Base-by-base conservation (phyloP, 371 early-diverging fungal genomes). In the Actinomortierella wolfii region DNA sequence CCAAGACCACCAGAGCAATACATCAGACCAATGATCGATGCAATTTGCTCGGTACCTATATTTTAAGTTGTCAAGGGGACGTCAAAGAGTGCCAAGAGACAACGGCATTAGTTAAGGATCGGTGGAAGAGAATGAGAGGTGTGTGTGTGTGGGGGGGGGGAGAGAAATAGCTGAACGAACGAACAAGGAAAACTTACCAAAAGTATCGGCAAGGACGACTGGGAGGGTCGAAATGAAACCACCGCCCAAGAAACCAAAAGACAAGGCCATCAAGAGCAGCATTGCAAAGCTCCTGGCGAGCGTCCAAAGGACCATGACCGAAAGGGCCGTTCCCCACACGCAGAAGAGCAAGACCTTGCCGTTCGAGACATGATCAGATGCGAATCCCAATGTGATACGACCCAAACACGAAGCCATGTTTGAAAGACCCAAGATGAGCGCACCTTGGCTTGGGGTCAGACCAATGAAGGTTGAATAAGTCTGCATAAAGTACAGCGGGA, bases 401-500 rank as follows among this genome's bases (percentile, higher is more conserved):
- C 73, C 73, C 8, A 58, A 24, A 54, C 65, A 66, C 8, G 73
- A 71, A 43, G 73, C 73, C 2, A 66, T 67, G 40, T 66, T 71
- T 18, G 73, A 62, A 6, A 71, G 46, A 15, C 73, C 73, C 2
- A 71, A 58, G 26, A 71, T 66, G 11, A 71, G 42, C 0, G 73
- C 73, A 1, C 73, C 73, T 28, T 51, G 50, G 18, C 62, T 59
- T 14, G 59, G 40, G 2, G 73, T 46, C 15, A 71, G 13, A 2
- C 62, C 67, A 26, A 71, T 62, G 20, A 71, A 71, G 14, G 44
- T 44, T n/a, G 44, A 53, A 64, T 51, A 66, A 71, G 67, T 71
- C 39, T 65, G 73, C 66, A 71, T 71, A 44, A 61, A 71, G 40
- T 71, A 71, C 34, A 71, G 21, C 1, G 73, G 73, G 24, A 71